phyloP scores from a whole-genome alignment of 179 eudicot genomes.

The Silene noctiflora region DNA sequence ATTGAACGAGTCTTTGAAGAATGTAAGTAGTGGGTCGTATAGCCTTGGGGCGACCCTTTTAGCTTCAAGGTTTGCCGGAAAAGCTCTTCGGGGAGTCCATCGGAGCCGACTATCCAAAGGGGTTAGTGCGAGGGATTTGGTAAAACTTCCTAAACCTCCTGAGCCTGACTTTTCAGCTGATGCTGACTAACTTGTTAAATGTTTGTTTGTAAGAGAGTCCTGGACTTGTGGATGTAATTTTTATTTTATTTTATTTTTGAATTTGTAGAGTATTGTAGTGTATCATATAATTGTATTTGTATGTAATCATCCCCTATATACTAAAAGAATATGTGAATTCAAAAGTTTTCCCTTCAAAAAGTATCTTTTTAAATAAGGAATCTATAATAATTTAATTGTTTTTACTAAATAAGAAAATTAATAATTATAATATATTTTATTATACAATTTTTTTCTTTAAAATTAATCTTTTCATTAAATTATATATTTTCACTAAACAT shows the following conservation, averaged over 20 bases:
- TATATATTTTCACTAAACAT: too few species aligned
- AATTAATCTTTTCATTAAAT: too few species aligned
- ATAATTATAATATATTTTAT: too few species aligned
- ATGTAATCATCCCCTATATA: too few species aligned
- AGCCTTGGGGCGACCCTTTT: slow-evolving; percentile 74
- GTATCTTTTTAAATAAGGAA: too few species aligned
- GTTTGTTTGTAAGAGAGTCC: slow-evolving; percentile 3
- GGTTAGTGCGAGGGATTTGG: slow-evolving; percentile 53
- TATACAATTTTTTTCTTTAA: too few species aligned
- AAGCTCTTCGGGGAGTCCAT: slow-evolving; percentile 79
- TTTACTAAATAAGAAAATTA: too few species aligned
- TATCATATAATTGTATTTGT: slow-evolving; percentile 16
- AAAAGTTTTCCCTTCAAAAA: too few species aligned
- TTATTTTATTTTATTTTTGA: slow-evolving; percentile 4
- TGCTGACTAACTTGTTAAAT: slow-evolving; percentile 44
- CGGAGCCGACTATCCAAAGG: slow-evolving; percentile 57
- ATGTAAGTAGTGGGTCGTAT: slow-evolving; percentile 39
- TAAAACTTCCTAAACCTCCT: slow-evolving; percentile 87
- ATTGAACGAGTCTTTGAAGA: slow-evolving; percentile 20
- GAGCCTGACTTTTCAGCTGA: slow-evolving; percentile 90
- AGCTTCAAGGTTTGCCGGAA: slow-evolving; percentile 80
- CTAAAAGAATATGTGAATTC: too few species aligned
- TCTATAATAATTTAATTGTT: too few species aligned
- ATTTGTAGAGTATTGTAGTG: slow-evolving; percentile 10
- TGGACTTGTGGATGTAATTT: neutral